Conservation (phyloP, 73 alveolate species). For the Halteria grandinella region DNA sequence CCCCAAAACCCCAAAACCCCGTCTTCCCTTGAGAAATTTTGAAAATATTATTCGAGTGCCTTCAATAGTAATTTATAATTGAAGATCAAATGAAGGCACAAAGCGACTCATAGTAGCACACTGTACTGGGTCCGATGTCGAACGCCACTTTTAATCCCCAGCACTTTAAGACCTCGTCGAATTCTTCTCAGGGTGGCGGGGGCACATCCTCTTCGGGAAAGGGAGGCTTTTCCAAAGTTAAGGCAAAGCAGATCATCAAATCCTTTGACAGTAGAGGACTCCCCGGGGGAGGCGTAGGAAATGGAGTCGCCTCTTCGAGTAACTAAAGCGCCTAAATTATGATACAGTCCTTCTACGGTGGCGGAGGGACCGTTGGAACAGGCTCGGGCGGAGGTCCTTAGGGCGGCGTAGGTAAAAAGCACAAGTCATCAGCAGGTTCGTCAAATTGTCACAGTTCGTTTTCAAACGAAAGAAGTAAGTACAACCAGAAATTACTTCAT, state of each 20-base stretch:
- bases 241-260: no score
- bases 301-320: no score
- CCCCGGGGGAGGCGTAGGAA: no score
- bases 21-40: not conserved
- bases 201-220: no score
- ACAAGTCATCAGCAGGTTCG: conserved; percentile 36
- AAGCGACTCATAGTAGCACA: not conserved
- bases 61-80: conserved; percentile 22
- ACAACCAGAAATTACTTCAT: no score
- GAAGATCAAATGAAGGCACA: conserved; percentile 28
- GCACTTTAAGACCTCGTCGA: no score
- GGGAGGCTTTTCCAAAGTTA: no score
- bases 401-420: conserved; percentile 12
- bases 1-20: not conserved
- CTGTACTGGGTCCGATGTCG: no score
- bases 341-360: not conserved
- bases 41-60: not conserved
- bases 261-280: no score
- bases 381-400: conserved; percentile 6
- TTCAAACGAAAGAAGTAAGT: conserved; percentile 21
- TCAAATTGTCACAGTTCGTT: conserved; percentile 26
- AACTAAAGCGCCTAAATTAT: not conserved
- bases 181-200: no score
- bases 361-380: not conserved
- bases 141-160: no score